Evolutionary conservation across 352 stramenopile species (phyloP), one percentile per base, ranked within the genome.

Genomic region (Globisporangium spinosum): DNA sequence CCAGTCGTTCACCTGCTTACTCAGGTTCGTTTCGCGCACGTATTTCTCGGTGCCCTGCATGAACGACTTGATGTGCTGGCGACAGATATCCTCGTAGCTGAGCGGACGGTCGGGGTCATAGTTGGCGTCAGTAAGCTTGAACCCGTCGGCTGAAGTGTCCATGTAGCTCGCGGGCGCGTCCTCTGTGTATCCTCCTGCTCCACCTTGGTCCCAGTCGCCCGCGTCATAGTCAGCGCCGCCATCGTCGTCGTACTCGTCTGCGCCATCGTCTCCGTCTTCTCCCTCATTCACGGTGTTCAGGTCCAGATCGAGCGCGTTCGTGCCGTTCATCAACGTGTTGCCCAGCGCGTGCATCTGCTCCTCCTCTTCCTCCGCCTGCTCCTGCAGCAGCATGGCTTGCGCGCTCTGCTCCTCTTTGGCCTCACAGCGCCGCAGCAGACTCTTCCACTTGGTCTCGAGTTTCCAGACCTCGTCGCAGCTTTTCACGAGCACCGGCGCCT

Each of bases 21-120:
- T 86, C 58, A 91, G 68, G 49, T 85, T 77, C 12, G 82, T 89
- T 67, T 94, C 85, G 51, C 82, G 85, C 9, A 91, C 80, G 57
- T 94, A 94, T 62, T 89, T 80, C 58, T 94, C 82, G 7, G 82
- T 85, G n/a, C 85, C 85, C 43, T 87, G 83, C 83, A 94, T 91
- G 65, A 94, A 94, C 6, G 83, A 78, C 35, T 83, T 74, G n/a
- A 91, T 78, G 64, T 94, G 85, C 64, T 91, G 80, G 32, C 82
- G 79, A 45, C 85, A 91, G 35, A 93, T 82, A 51, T 91, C 82
- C 49, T 93, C 83, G 60, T 93, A 93, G 12, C 70, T 88, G 9
- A 85, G 67, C 9, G 76, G 70, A 0, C 69, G 70, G 32, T 78
- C 74, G 7, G 69, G 62, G 53, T 65, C 60, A 20, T 65, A 45